Evolutionary conservation across 2,329 filamentous ascomycete species (phyloP).

Genomic region (Fusarium illudens): DNA sequence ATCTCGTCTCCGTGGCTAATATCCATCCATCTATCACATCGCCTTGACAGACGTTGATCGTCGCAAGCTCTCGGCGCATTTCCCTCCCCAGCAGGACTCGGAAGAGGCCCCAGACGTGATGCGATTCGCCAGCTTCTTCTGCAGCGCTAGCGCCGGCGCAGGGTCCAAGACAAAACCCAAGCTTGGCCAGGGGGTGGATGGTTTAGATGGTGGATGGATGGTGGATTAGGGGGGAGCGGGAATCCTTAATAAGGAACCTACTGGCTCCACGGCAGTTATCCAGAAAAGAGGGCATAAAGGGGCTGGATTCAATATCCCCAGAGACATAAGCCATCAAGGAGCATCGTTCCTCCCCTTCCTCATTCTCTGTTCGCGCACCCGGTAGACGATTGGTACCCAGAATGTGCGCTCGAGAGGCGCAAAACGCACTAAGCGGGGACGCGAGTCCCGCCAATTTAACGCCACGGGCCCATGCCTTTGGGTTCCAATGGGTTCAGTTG

Average conservation of each 20-base stretch:
- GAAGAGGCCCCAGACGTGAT: conserved; percentile 1
- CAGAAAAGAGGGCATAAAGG: not conserved
- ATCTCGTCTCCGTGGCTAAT: not conserved
- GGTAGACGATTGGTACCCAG: not conserved
- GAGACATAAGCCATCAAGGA: not conserved
- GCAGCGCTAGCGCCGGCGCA: conserved; percentile 28
- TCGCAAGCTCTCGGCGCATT: conserved; percentile 19
- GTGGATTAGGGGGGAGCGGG: conserved; percentile 25
- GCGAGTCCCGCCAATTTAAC: conserved; percentile 32
- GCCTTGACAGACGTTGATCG: conserved; percentile 2
- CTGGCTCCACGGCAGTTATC: conserved; percentile 3
- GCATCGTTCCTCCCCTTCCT: not conserved
- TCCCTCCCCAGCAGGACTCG: conserved; percentile 20
- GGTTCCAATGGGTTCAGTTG: conserved; percentile 2
- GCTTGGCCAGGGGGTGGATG: conserved; percentile 11
- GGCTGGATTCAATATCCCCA: not conserved
- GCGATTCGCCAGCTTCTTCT: conserved; percentile 26
- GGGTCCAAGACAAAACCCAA: conserved; percentile 35
- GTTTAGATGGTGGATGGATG: not conserved
- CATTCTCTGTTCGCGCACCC: not conserved
- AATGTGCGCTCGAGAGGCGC: conserved; percentile 7
- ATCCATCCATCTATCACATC: not conserved
- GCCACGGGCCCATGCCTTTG: conserved; percentile 25
- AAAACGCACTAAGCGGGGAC: conserved; percentile 29
- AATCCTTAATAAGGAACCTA: conserved; percentile 13